Evolutionary conservation across 108 stramenopile species (phyloP), one percentile per base, ranked within the genome.

Genomic region (Pseudonitzschia multiseries): DNA sequence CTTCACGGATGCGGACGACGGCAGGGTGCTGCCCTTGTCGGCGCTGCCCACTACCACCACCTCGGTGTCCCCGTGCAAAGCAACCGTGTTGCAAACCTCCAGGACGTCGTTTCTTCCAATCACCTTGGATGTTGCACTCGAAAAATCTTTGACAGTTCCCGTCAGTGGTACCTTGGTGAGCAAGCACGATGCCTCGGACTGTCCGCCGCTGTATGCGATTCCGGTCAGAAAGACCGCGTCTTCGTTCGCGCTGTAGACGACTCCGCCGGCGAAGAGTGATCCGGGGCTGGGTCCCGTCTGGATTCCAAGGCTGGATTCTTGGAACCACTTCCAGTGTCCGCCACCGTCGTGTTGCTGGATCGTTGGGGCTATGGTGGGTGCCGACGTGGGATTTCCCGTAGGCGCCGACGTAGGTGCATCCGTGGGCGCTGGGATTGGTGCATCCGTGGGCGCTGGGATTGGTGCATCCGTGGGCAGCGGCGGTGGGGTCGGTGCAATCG

Each of bases 221-320:
- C 51, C 72, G 9, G 63, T 65, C 28, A 65, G 13, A 42, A 53
- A 65, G 44, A 50, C 66, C 14, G 28, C 22, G 8, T 67, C 46
- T 27, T 67, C 46, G 14, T 52, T 42, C 15, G 42, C 8, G 57
- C 66, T 46, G 43, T 69, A 71, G 33, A 33, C 56, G 10, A 77
- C 33, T 40, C 77, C 77, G 51, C 64, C 43, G 1, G 77, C 77
- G 54, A 31, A 77, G 14, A 67, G 42, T 36, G 77, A 50, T 48
- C 70, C 77, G 42, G 33, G 17, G 43, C 63, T 77, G 10, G 77
- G 77, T 21, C 77, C 77, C 26, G 56, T 44, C 61, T 76, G 75
- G 60, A 57, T 42, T 40, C 69, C 53, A 18, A 56, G 8, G 28
- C 56, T 21, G 18, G 1, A n/a, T 13, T 36, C 1, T 27, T 52